Base-by-base conservation (phyloP, 2,329 filamentous ascomycete genomes). In the Tolypocladium sp. region DNA sequence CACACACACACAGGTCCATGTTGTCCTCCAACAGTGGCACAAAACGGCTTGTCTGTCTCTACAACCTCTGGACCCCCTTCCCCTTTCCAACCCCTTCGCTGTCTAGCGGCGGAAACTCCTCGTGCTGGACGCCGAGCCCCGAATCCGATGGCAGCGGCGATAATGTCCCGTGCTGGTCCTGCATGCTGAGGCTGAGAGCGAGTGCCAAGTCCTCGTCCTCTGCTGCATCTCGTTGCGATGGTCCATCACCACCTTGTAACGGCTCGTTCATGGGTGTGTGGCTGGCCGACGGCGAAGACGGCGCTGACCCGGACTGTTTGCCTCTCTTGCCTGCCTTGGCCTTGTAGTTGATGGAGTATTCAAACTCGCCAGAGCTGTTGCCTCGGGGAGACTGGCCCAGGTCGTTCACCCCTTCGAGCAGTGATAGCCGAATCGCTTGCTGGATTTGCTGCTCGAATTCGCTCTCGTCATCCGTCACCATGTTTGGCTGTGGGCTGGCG, bases 361-460 rank as follows among this genome's bases (percentile, higher is more conserved):
- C 80, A 61, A 79, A 81, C 20, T 79, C 80, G 22, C 76, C 75
- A 10, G 76, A 77, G 61, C 76, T 78, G 61, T 75, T 73, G 27
- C 70, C 78, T 12, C 67, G 73, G 0, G 80, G 77, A 4, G 79
- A 80, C 51, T 77, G 72, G 1, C 73, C 76, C 2, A 68, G 65
- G 35, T 81, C 79, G 57, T 81, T 78, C 42, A 78, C 76, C 7
- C 78, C 77, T 63, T 87, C 84, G 57, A 86, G 73, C 8, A 87
- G 71, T 2, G 83, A 86, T 12, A 87, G 73, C 0, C 84, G 80
- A 44, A 88, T 83, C 1, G 85, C 85, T 57, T 83, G 79, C 70
- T 87, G 84, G 12, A 87, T 79, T 65, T 85, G 82, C 56, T 79
- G 77, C 66, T 88, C 84, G 61, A 82, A 84, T 30, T 85, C 81